Base-by-base conservation (phyloP, 306 rosid species). In the Quercus suber region DNA sequence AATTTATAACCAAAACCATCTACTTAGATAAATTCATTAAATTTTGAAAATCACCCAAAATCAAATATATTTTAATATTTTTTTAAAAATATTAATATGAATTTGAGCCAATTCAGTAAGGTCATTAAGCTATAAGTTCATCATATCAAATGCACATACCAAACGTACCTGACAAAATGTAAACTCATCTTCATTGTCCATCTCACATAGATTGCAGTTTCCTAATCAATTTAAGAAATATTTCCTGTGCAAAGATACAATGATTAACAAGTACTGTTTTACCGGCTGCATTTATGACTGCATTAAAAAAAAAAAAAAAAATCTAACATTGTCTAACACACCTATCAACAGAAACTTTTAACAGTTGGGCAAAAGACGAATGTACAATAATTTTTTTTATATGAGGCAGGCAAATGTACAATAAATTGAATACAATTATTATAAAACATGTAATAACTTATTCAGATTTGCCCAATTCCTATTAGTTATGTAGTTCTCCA, bases 131-230 rank as follows among this genome's bases (percentile, higher is more conserved):
- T 18, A 74, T 12, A 58, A 61, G 35, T 51, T 71, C 41, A 64
- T 30, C 37, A 69, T 74, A 79, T 74, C 51, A 79, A 67, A 78
- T 35, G 58, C 49, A 45, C 20, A 37, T 33, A 80, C 27, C 71
- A 55, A 72, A 68, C 78, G 79, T 83, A 86, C 97, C 95, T 90
- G 89, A 35, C 9, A 35, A 35, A 35, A 35, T 35, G 8, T 6
- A 35, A 35, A 35, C 43, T 95, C 99, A n/a, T 84, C 12, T 31
- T 90, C 87, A 30, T 8, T 61, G 49, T 89, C 98, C 99, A 89
- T 95, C 51, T 51, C 31, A 31, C 53, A 79, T 23, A 25, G 55
- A 75, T 57, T 43, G 27, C 17, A 56, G 51, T 37, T 53, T 35
- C 21, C 28, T 79, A 35, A 77, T 28, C 41, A 43, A 70, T 78